Base-by-base conservation (phyloP, 257 asterid species). In the Salvia hispanica region DNA sequence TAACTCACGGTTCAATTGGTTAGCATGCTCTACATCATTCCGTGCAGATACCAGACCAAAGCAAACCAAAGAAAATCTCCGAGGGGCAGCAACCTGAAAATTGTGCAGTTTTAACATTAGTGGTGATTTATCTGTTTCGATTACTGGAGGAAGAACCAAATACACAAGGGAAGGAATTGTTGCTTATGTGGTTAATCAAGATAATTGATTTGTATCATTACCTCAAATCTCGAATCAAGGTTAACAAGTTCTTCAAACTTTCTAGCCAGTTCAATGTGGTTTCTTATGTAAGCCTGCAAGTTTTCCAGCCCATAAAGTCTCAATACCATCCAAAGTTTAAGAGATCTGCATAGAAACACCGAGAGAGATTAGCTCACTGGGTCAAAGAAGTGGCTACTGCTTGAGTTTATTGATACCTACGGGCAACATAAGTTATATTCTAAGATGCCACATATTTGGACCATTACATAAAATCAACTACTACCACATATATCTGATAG, bases 281-380 rank as follows among this genome's bases (percentile, higher is more conserved):
- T 90, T 81, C 95, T 82, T 73, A 93, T 85, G 89, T 93, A 93
- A 21, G 85, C 85, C 77, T 82, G 96, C 82, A 93, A 77, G 67
- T 88, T 88, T 58, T 90, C 97, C 83, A 90, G 37, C 69, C 99
- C 99, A 59, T 93, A 93, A 42, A 93, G 89, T 83, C 97, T 81
- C 67, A 93, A 78, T 62, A 93, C 99, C 95, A 93, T 85, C 97
- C 97, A 93, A 50, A 93, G 79, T 79, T 93, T 93, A 79, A 93
- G 83, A 67, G 99, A 90, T 78, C 97, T 93, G 86, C 78, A 48
- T 45, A 67, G 10, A 42, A 76, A 36, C 69, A 13, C 42, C 50
- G 54, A 34, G 66, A 25, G 3, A 25, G 69, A 59, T 45, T 45
- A 40, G 65, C n/a, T 62, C 25, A 54, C 28, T 11, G 16, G 16